Conservation (phyloP, 179 eudicot species). For the Silene noctiflora region DNA sequence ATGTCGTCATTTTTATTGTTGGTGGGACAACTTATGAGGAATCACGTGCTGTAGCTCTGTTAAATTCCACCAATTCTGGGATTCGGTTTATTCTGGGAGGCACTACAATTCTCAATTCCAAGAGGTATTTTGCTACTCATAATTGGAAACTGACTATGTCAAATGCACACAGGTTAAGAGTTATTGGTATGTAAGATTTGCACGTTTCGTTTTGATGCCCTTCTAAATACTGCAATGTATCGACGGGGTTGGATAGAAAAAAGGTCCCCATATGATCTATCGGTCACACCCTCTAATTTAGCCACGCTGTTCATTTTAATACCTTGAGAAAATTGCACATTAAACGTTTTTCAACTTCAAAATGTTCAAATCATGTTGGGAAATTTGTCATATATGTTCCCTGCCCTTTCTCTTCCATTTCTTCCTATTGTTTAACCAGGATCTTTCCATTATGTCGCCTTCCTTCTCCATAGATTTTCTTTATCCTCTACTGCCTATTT, state of each 20-base stretch:
- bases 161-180: not conserved
- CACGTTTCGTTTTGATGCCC: not conserved
- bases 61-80: constrained; percentile 72
- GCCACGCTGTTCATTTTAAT: not conserved
- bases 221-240: not conserved
- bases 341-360: not conserved
- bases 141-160: not conserved
- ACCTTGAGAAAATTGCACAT: not conserved
- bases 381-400: not conserved
- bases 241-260: not conserved
- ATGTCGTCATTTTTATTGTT: constrained; percentile 72
- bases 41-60: constrained; percentile 72
- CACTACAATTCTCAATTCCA: constrained; percentile 69
- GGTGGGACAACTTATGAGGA: constrained; percentile 95
- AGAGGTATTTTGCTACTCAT: constrained; percentile 41
- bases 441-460: not conserved
- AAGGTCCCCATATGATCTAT: not conserved
- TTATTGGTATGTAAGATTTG: not conserved
- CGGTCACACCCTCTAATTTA: not conserved
- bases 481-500: not conserved
- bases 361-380: not conserved
- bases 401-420: not conserved
- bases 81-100: constrained; percentile 84
- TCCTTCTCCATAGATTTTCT: not conserved
- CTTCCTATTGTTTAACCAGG: not conserved